Evolutionary conservation across 805 yeast species (phyloP), one percentile per base, ranked within the genome.

Genomic region (Saccharomycopsis javanensis): DNA sequence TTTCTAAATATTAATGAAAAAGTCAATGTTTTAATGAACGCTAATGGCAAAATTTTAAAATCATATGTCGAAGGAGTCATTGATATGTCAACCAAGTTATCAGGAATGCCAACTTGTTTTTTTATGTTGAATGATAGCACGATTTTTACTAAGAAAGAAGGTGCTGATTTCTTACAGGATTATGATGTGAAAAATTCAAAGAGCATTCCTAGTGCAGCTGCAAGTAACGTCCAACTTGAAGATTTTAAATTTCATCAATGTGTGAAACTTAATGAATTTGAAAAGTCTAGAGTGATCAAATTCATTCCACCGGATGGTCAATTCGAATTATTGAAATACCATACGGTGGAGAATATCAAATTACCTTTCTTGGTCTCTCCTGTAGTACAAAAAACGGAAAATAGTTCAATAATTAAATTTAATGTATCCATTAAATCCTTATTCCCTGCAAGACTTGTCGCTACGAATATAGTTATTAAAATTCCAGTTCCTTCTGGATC

Each of bases 251-350:
- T 89, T 70, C 96, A 89, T 69, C 92, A 88, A 64, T 87, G 96
- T 69, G 96, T 89, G 27, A 81, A 84, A 60, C 73, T 88, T 57
- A 79, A 80, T 58, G 78, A 80, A 63, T 88, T 85, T 68, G 89
- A 86, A 60, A 66, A 75, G 20, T 82, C 84, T 27, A 73, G 86
- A 45, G 71, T 79, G 25, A 85, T 90, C 58, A 80, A 78, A 51
- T 89, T 90, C 62, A 74, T 83, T 11, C 96, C 96, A 2, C 96
- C 96, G 1, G 96, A 89, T 70, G 96, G 96, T 0, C 80, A 82
- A 54, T 87, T 88, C 67, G 92, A 88, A 68, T 76, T 90, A 59
- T 83, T 90, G 91, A 75, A 80, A 35, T 90, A 89, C 69, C 74
- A 84, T 57, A 77, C 79, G 1, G 69, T 74, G 1, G 80, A 81